These are phyloP conservation scores for Chimonanthus salicifolius DNA, from an alignment of 164 flowering plant genomes.

Conservation along the genomic window DNA sequence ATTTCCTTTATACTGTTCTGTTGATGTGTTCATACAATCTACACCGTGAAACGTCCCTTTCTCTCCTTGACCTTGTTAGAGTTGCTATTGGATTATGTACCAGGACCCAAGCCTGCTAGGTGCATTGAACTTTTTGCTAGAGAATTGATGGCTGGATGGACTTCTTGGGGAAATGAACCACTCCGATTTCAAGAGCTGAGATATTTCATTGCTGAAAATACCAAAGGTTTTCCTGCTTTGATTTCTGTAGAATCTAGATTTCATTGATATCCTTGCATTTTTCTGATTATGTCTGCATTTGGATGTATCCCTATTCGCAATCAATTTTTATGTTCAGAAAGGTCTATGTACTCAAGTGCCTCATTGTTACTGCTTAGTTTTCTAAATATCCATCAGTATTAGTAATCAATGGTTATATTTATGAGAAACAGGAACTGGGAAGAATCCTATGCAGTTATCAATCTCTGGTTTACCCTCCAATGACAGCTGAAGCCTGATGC, in stretches of 20 bases:
- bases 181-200: slow-evolving; percentile 64
- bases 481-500: too few relatives aligned
- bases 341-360: not conserved
- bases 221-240: not conserved
- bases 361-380: too few relatives aligned
- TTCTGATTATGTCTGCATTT: not conserved
- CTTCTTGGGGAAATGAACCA: slow-evolving; percentile 90
- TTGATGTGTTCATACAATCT: not conserved
- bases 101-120: slow-evolving; percentile 58
- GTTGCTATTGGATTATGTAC: slow-evolving; percentile 61
- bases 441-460: too few relatives aligned
- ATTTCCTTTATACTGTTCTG: not conserved
- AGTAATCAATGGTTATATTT: too few relatives aligned
- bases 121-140: slow-evolving; percentile 89
- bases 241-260: not conserved
- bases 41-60: not conserved
- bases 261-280: not conserved
- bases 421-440: too few relatives aligned
- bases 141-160: slow-evolving; percentile 67
- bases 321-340: not conserved
- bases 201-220: slow-evolving; percentile 29
- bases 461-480: too few relatives aligned
- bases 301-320: not conserved
- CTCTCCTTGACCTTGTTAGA: slow-evolving; percentile 34
- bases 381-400: too few relatives aligned